A percentile compares a stretch with the other conserved stretches of the same genome.
phyloP scores from a whole-genome alignment of 805 yeast species.

The Nakazawaea holstii region DNA sequence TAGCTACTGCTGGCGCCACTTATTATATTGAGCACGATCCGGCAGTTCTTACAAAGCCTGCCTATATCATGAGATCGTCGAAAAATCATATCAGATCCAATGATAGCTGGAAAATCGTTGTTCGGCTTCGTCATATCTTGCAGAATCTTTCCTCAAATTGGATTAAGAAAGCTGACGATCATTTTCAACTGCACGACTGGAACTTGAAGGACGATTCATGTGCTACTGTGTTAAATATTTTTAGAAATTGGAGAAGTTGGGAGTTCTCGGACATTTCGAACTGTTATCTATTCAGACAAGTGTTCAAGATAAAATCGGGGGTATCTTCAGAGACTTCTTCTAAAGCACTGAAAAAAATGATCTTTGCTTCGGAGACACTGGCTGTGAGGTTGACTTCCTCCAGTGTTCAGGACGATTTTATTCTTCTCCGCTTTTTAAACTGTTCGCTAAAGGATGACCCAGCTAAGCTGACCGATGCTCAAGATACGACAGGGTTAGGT shows the following conservation, averaged over 20 bases:
- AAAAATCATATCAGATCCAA: slow-evolving; percentile 70
- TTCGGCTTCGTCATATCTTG: slow-evolving; percentile 72
- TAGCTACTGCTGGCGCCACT: slow-evolving; percentile 33
- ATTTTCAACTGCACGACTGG: slow-evolving; percentile 29
- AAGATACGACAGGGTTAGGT: too few relatives aligned
- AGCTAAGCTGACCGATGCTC: background rate
- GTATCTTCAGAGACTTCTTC: background rate
- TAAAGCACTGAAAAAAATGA: slow-evolving; percentile 12
- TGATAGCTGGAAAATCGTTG: slow-evolving; percentile 84
- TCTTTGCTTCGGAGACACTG: slow-evolving; percentile 28
- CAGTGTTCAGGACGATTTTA: slow-evolving; percentile 25
- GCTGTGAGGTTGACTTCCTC: slow-evolving; percentile 20
- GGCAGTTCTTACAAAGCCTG: slow-evolving; percentile 83
- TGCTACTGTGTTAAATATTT: slow-evolving; percentile 55
- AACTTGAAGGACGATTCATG: slow-evolving; percentile 28
- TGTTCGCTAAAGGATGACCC: background rate
- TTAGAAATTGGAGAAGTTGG: slow-evolving; percentile 87
- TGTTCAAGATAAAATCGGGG: slow-evolving; percentile 30
- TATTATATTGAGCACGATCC: slow-evolving; percentile 74
- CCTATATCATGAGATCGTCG: slow-evolving; percentile 69
- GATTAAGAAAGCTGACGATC: slow-evolving; percentile 28
- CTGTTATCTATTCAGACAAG: slow-evolving; percentile 46
- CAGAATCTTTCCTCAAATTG: slow-evolving; percentile 53
- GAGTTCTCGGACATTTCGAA: slow-evolving; percentile 65
- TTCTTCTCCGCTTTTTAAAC: slow-evolving; percentile 13